Base-by-base conservation (phyloP, 768 basidiomycete genomes). In the Sutorius australiensis region DNA sequence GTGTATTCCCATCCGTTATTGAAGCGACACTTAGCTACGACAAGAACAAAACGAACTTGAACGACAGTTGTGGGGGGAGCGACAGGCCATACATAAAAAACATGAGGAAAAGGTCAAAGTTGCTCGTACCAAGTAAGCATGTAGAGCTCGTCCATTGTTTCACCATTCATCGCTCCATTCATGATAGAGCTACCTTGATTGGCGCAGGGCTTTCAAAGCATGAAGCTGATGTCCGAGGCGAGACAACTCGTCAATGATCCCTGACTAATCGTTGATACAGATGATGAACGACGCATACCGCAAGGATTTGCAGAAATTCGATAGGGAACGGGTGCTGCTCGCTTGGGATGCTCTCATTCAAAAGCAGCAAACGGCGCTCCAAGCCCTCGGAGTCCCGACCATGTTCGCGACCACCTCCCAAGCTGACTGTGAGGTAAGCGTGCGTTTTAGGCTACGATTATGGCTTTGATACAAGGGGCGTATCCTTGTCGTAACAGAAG, bases 341-440 rank as follows among this genome's bases (percentile, higher is more conserved):
- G 86, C 87, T 9, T 93, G 89, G 88, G 89, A 89, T 61, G 80
- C 79, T 17, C 75, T 92, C n/a, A 67, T 85, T 17, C 71, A 79
- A 46, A 81, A 80, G 60, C 91, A 93, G 65, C 90, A 93, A 68
- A 63, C 72, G 0, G 71, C 79, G 14, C 73, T 93, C 44, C 81
- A 82, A 58, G 66, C 74, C 30, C 71, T 85, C 41, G 73, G 77
- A 37, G 79, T 92, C 13, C 91, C 91, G 14, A 76, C 81, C 3
- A 91, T 93, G 86, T 87, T 80, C 63, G 68, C 73, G 12, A 83
- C 86, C 3, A 68, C 62, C 40, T 74, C 75, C 40, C 61, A 62
- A 36, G 62, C 72, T 4, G 79, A 83, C 57, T 70, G 78, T 72
- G 77, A 89, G 77, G 89, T 87, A 65, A 53, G 77, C 59, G 36